Evolutionary conservation across 176 grass and related monocot genomes (phyloP).

Genomic region (Pontederia crassipes): DNA sequence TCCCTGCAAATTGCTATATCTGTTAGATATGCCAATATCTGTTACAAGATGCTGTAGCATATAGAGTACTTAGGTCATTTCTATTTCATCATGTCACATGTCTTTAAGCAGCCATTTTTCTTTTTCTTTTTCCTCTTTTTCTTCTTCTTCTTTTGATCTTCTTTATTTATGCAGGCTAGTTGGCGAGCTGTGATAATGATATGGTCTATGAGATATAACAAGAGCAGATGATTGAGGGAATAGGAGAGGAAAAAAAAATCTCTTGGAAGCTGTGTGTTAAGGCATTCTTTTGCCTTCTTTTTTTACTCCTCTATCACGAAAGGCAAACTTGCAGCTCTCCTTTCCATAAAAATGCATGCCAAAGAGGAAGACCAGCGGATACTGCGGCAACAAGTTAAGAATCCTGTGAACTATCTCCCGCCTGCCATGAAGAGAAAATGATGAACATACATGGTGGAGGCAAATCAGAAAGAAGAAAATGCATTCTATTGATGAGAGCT

Average conservation of each 20-base stretch:
- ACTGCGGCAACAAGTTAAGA: constrained; percentile 7
- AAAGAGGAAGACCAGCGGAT: not conserved
- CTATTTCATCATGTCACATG: not conserved
- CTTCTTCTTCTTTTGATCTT: not conserved
- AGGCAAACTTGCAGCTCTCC: constrained; percentile 12
- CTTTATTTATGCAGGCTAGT: constrained; percentile 4
- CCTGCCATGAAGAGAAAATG: not conserved
- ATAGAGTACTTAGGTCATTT: not conserved
- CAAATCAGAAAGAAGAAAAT: not conserved
- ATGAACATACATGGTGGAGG: constrained; percentile 2
- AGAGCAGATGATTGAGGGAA: constrained; percentile 12
- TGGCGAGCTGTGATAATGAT: not conserved
- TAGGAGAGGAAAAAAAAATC: not conserved
- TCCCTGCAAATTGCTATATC: not conserved
- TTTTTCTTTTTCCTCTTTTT: not conserved
- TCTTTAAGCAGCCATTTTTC: not conserved
- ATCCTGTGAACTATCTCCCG: not conserved
- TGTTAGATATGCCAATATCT: not conserved
- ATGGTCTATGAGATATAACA: not conserved
- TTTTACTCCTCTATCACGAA: not conserved
- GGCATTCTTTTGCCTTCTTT: not conserved
- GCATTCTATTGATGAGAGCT: not conserved
- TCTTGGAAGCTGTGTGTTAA: constrained; percentile 7
- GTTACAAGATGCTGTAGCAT: not conserved
- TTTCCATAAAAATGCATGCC: constrained; percentile 15